Evolutionary conservation across 163 green algal genomes (phyloP).

Genomic region (Volvox carteri): DNA sequence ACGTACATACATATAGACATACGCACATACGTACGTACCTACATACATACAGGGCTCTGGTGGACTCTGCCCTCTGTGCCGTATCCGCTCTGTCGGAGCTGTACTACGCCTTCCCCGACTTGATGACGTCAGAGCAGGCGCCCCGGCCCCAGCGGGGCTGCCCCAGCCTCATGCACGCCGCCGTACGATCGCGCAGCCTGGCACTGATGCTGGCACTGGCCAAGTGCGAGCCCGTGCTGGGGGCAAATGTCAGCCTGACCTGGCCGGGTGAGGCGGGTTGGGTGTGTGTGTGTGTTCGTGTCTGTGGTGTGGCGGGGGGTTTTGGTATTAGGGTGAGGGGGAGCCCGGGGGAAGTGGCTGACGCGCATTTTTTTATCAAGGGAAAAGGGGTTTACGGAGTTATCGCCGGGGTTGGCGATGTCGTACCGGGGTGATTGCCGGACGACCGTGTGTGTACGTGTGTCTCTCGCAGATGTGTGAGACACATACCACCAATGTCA

Average conservation of each 20-base stretch:
- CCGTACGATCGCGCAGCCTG: conserved; percentile 18
- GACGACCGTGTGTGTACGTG: no score
- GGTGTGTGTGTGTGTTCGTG: no score
- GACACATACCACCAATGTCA: no score
- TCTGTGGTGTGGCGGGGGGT: no score
- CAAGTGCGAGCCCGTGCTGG: conserved; percentile 21
- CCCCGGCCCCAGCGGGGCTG: neutral
- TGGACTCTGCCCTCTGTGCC: conserved; percentile 16
- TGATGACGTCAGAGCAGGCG: neutral
- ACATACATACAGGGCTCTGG: neutral
- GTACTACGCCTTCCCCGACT: conserved; percentile 36
- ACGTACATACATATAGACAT: no score
- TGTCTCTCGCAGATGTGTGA: no score
- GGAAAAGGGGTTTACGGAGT: no score
- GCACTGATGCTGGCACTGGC: conserved; percentile 41
- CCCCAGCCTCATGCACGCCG: conserved; percentile 36
- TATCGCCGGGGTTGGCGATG: no score
- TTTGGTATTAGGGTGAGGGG: no score
- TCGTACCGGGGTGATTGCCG: no score
- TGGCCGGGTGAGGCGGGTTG: conserved; percentile 7
- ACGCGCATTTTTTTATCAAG: no score
- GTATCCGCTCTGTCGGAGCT: conserved; percentile 21
- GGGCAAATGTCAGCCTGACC: conserved; percentile 23
- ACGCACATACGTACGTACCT: neutral
- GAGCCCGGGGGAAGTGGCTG: no score